phyloP scores from a whole-genome alignment of 768 basidiomycete species.

The Fibroporia radiculosa region DNA sequence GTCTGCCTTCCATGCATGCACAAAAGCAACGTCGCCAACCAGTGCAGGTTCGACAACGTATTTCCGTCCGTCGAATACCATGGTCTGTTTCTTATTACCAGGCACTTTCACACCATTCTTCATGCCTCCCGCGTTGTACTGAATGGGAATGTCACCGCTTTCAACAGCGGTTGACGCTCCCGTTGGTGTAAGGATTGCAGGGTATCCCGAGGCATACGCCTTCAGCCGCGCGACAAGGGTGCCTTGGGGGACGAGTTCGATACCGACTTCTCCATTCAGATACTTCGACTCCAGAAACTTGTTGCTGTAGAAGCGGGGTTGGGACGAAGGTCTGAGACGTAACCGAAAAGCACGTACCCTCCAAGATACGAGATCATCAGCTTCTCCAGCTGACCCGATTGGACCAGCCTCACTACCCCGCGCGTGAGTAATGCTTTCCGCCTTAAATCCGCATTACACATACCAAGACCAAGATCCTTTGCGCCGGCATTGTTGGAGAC shows the following conservation, averaged over 20 bases:
- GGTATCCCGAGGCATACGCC: slow-evolving; percentile 85
- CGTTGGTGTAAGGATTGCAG: slow-evolving; percentile 84
- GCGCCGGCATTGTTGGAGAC: slow-evolving; percentile 84
- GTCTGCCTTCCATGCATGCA: slow-evolving; percentile 87
- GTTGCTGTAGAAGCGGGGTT: slow-evolving; percentile 40
- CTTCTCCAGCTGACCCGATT: slow-evolving; percentile 65
- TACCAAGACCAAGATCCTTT: slow-evolving; percentile 62
- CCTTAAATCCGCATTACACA: slow-evolving; percentile 6
- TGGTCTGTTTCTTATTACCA: slow-evolving; percentile 67
- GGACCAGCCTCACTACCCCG: slow-evolving; percentile 57
- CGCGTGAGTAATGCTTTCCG: neutral
- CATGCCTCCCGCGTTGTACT: slow-evolving; percentile 68
- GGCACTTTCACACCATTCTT: slow-evolving; percentile 56
- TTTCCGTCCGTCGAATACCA: slow-evolving; percentile 64
- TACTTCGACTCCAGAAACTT: slow-evolving; percentile 76
- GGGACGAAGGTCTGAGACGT: neutral
- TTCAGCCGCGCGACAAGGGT: slow-evolving; percentile 82
- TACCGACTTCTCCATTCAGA: slow-evolving; percentile 66
- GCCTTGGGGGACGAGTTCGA: slow-evolving; percentile 90
- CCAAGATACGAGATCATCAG: slow-evolving; percentile 86
- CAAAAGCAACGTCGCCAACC: slow-evolving; percentile 75
- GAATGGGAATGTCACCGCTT: slow-evolving; percentile 66
- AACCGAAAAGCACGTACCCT: slow-evolving; percentile 38
- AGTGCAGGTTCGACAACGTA: slow-evolving; percentile 78
- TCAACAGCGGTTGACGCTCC: slow-evolving; percentile 85